Evolutionary conservation across 768 basidiomycete genomes (phyloP), one percentile per base, ranked within the genome.

Genomic region (Tylopilus cervinicoccineus): DNA sequence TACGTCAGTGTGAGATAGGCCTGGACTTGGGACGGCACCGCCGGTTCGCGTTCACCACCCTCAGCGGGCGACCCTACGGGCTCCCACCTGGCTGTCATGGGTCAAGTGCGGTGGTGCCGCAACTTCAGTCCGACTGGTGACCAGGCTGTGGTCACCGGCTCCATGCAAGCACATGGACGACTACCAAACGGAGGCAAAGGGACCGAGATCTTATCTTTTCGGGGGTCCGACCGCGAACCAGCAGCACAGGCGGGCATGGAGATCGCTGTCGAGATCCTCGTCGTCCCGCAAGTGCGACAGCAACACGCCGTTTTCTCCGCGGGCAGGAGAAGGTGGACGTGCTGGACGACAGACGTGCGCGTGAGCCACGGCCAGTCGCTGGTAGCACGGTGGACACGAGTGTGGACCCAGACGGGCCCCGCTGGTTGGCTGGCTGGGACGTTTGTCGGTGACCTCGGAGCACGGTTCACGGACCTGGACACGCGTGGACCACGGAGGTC

Each of bases 161-260:
- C 26, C 28, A 32, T n/a, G 26, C 37, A 19, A 20, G 31, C 27
- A 17, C 10, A 41, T 26, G 43, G 41, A 33, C 24, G 8, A 22
- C 29, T 38, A 24, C 39, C 33, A 43, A 45, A 47, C 49, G 28
- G 47, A 45, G 38, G 16, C 28, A 37, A 34, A 47, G 31, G 36
- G 31, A n/a, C 60, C 59, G 50, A 51, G 50, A 49, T 58, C 43
- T 29, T 43, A 24, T 17, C 26, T 43, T 29, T 45, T 34, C 24
- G 37, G 41, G 43, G 38, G 48, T n/a, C 19, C 6, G 16, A 34
- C 23, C 19, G 34, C 20, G 27, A 32, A 28, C 10, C 32, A 41
- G 26, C 5, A 26, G 22, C 11, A 27, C n/a, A 27, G 19, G 12
- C 1, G 31, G 31, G 1, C 5, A 39, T 20, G 28, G 45, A 47